Evolutionary conservation across 352 stramenopile genomes (phyloP).

Genomic region (Pythium sukuiense): DNA sequence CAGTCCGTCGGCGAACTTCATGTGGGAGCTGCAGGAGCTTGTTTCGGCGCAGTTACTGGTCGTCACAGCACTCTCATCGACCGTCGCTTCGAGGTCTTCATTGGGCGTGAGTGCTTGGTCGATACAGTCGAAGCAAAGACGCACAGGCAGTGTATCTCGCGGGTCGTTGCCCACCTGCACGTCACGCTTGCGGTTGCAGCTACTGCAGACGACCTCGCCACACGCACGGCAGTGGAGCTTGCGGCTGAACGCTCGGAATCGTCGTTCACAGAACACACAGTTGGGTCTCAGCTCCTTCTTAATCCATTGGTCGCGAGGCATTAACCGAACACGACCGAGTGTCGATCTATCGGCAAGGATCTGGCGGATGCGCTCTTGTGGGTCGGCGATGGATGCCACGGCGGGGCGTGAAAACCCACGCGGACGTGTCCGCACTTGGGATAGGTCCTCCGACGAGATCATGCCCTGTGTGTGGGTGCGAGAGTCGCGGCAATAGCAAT

Average conservation of each 20-base stretch:
- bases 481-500: not conserved
- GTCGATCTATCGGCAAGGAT: conserved; percentile 63
- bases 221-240: conserved; percentile 83
- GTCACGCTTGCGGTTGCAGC: conserved; percentile 62
- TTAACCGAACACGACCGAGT: conserved; percentile 38
- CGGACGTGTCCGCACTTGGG: conserved; percentile 26
- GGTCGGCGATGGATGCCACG: conserved; percentile 40
- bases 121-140: conserved; percentile 80
- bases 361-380: conserved; percentile 51
- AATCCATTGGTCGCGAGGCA: conserved; percentile 77
- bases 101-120: conserved; percentile 45
- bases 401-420: conserved; percentile 41
- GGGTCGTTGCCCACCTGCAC: conserved; percentile 37
- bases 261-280: conserved; percentile 79
- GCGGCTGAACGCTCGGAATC: conserved; percentile 73
- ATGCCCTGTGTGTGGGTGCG: not conserved
- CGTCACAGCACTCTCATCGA: conserved; percentile 5
- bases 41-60: conserved; percentile 18
- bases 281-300: conserved; percentile 61
- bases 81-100: conserved; percentile 11
- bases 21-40: conserved; percentile 28
- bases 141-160: conserved; percentile 40
- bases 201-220: conserved; percentile 76
- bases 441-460: not conserved
- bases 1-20: conserved; percentile 17